Evolutionary conservation across 2,329 filamentous ascomycete genomes (phyloP), one percentile per base, ranked within the genome.

Genomic region (Sclerotinia subarctica): DNA sequence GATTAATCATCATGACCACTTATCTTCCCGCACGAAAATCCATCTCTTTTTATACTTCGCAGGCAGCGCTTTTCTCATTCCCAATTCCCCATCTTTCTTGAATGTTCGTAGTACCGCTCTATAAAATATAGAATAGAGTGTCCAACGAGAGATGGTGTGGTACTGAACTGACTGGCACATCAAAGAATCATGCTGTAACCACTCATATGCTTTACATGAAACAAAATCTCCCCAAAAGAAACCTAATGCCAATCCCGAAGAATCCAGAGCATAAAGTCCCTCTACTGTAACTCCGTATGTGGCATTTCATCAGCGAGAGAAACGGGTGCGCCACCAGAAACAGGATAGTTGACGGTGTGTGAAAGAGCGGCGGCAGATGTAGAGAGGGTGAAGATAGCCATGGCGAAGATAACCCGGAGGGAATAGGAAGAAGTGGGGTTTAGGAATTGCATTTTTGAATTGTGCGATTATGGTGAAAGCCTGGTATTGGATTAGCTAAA

Each of bases 261-360:
- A 10, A 35, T 24, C 11, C 46, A 4, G 15, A 5, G 3, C 17
- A 13, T 2, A 8, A 8, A 15, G 49, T 51, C 8, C 2, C 32
- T 51, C 44, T 62, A 51, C 15, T 62, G 21, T 19, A 62, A 32
- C 26, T 62, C 58, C 6, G 19, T 44, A 17, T 49, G 58, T 24
- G 53, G 29, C 6, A 57, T 10, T 32, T 63, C 46, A 63, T 51
- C 32, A 1, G 32, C n/a, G 11, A 51, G 32, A 2, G 59, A 38
- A 26, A 21, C 29, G 7, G 15, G 35, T 26, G 3, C 11, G 5
- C n/a, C 4, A 3, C 32, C 59, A 2, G 59, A 51, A 13, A 63
- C 59, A 10, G 59, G 59, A 26, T 63, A 63, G 15, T 35, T 51
- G 15, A 63, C 46, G 5, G 26, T 46, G 19, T 63, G 32, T 13